These are phyloP conservation scores for Dictyostelium firmibasis DNA, from an alignment of 78 protist species.

Conservation along the genomic window DNA sequence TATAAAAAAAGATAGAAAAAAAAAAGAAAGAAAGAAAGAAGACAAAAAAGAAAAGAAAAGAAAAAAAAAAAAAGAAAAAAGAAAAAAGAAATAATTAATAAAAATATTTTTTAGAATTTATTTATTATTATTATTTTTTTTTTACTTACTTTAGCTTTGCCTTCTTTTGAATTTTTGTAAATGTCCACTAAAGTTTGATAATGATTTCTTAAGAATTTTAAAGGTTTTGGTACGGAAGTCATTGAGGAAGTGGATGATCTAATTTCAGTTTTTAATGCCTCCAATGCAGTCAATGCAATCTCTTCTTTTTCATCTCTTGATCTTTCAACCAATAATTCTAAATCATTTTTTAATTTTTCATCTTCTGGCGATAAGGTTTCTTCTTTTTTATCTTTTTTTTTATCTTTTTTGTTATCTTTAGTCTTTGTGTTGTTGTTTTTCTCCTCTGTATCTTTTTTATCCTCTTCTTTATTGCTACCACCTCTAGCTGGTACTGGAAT, in stretches of 20 bases:
- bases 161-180: not conserved
- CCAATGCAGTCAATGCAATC: conserved; percentile 55
- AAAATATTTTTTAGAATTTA: too few relatives aligned
- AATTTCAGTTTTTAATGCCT: conserved; percentile 84
- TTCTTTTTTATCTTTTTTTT: conserved; percentile 18
- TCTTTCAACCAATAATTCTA: conserved; percentile 81
- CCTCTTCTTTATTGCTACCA: not conserved
- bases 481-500: conserved; percentile 4
- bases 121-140: too few relatives aligned
- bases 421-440: not conserved
- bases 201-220: conserved; percentile 96
- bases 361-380: conserved; percentile 83
- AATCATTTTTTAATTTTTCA: conserved; percentile 81
- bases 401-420: not conserved
- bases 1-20: not conserved
- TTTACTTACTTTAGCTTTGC: conserved; percentile 50
- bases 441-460: not conserved
- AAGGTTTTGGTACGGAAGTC: conserved; percentile 99
- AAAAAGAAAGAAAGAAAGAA: too few relatives aligned
- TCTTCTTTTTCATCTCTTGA: conserved; percentile 49
- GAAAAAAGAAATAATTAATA: too few relatives aligned
- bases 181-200: conserved; percentile 68
- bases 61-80: too few relatives aligned
- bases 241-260: conserved; percentile 92
- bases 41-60: too few relatives aligned